These are phyloP conservation scores for Saccharomyces hybrid DNA, from an alignment of 1,139 yeast species.

Conservation along the genomic window DNA sequence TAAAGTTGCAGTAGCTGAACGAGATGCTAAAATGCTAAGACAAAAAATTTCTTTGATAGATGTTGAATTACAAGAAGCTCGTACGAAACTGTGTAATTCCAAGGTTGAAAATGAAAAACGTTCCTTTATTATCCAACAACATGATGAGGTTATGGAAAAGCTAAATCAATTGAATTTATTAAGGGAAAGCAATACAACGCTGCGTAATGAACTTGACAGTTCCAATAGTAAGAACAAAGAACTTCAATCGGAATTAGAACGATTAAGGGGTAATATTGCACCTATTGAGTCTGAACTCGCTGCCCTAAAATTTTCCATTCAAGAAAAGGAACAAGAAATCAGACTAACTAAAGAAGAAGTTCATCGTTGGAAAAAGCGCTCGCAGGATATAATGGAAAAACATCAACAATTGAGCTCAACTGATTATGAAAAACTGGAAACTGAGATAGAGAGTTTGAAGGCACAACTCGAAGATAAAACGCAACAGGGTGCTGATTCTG, in stretches of 20 bases:
- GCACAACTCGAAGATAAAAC: slow-evolving; percentile 16
- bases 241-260: slow-evolving; percentile 34
- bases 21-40: slow-evolving; percentile 29
- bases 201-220: slow-evolving; percentile 49
- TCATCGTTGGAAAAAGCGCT: slow-evolving; percentile 46
- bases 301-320: slow-evolving; percentile 36
- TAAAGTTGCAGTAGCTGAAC: slow-evolving; percentile 40
- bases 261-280: slow-evolving; percentile 28
- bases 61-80: slow-evolving; percentile 10
- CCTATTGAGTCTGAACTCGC: slow-evolving; percentile 14
- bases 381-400: slow-evolving; percentile 43
- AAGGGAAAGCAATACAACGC: slow-evolving; percentile 67
- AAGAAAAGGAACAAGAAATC: slow-evolving; percentile 40
- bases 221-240: slow-evolving; percentile 23
- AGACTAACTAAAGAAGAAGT: slow-evolving; percentile 38
- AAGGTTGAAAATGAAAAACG: slow-evolving; percentile 16
- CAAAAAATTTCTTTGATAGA: slow-evolving; percentile 39
- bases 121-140: slow-evolving; percentile 40
- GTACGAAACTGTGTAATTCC: slow-evolving; percentile 5
- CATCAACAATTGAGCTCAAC: slow-evolving; percentile 45
- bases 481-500: slow-evolving; percentile 28
- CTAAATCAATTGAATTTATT: slow-evolving; percentile 61
- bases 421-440: slow-evolving; percentile 37
- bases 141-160: slow-evolving; percentile 48
- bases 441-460: slow-evolving; percentile 27